A percentile compares a stretch with the other conserved stretches of the same genome.
Evolutionary conservation across 495 filamentous ascomycete genomes (phyloP).

Genomic region (Penicillium crystallinum): DNA sequence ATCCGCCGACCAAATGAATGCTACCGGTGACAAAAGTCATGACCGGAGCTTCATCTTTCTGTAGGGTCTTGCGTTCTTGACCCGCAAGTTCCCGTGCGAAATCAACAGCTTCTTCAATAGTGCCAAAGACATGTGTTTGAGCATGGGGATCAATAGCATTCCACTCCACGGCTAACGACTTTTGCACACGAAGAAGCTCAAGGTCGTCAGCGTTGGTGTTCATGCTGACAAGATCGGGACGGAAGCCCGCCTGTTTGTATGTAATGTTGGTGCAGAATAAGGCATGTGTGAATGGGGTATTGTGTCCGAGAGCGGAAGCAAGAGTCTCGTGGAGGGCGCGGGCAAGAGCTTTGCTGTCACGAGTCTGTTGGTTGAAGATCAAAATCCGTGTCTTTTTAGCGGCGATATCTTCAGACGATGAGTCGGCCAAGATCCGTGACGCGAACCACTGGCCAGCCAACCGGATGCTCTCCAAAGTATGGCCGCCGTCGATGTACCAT

Average conservation of each 20-base stretch:
- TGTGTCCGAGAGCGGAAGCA: constrained; percentile 46
- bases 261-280: constrained; percentile 90
- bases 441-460: constrained; percentile 79
- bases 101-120: constrained; percentile 81
- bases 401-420: constrained; percentile 42
- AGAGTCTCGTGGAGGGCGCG: constrained; percentile 64
- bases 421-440: constrained; percentile 41
- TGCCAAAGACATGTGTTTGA: constrained; percentile 61
- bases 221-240: constrained; percentile 69
- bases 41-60: constrained; percentile 35
- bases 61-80: constrained; percentile 25
- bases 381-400: constrained; percentile 54
- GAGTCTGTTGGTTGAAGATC: constrained; percentile 94
- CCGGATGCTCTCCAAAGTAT: constrained; percentile 83
- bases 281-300: constrained; percentile 66
- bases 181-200: constrained; percentile 66
- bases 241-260: constrained; percentile 64
- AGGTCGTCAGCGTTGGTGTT: constrained; percentile 65
- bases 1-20: constrained; percentile 79
- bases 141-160: constrained; percentile 54
- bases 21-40: constrained; percentile 72
- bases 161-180: constrained; percentile 69
- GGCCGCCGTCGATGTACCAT: constrained; percentile 91
- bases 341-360: constrained; percentile 63
- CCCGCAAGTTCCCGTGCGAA: constrained; percentile 53